Conservation (phyloP, 1,284 basidiomycete species). For the Ceratobasidium sp. region DNA sequence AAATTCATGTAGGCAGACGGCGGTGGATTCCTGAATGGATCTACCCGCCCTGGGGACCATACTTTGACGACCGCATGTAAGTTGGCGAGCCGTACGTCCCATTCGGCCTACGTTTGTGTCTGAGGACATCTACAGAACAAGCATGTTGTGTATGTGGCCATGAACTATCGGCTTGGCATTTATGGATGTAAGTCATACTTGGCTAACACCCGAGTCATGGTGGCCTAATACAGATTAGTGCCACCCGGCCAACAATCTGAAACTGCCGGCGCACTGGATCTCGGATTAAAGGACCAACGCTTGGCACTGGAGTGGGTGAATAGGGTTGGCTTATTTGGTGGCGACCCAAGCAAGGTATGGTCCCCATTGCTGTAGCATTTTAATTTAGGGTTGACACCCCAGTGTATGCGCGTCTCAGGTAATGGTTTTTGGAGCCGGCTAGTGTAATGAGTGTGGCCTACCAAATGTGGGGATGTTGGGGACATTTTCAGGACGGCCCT, state of each 20-base stretch:
- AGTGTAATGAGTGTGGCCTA: constrained; percentile 50
- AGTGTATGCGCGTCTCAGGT: constrained; percentile 43
- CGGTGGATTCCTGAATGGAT: constrained; percentile 39
- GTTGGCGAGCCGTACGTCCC: not conserved
- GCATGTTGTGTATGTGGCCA: constrained; percentile 57
- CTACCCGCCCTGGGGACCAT: constrained; percentile 23
- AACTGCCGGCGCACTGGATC: constrained; percentile 53
- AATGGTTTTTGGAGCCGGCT: constrained; percentile 52
- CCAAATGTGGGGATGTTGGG: constrained; percentile 46
- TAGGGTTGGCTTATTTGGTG: constrained; percentile 59
- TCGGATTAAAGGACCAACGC: constrained; percentile 58
- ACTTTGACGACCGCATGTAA: constrained; percentile 18
- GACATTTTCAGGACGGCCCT: constrained; percentile 46
- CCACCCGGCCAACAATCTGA: constrained; percentile 51
- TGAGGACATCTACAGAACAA: constrained; percentile 47
- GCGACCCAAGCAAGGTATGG: constrained; percentile 56
- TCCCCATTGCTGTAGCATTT: not conserved
- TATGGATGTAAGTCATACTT: constrained; percentile 29
- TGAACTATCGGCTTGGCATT: constrained; percentile 60
- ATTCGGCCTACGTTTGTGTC: not conserved
- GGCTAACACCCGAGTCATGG: not conserved
- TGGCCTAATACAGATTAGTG: constrained; percentile 26
- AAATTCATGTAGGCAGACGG: constrained; percentile 3
- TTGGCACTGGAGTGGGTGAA: constrained; percentile 62
- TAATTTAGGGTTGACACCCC: not conserved